phyloP scores from a whole-genome alignment of 208 protist genomes.

The Vickermania spadyakhi region DNA sequence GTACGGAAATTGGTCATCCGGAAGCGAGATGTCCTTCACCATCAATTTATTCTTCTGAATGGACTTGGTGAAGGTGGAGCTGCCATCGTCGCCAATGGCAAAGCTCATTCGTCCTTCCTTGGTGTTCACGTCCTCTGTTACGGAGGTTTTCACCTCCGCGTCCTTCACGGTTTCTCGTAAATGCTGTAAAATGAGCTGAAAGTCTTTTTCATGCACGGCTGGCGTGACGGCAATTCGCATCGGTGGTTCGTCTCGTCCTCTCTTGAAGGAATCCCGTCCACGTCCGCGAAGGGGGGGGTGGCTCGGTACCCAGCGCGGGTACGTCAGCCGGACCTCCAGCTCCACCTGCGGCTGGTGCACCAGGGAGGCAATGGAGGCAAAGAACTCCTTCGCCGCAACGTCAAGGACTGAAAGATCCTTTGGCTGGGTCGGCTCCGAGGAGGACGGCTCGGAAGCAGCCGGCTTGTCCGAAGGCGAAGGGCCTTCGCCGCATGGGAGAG shows the following conservation, averaged over 20 bases:
- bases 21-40: slow-evolving; percentile 51
- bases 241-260: neutral
- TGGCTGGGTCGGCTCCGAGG: too few species aligned
- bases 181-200: slow-evolving; percentile 21
- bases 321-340: slow-evolving; percentile 49
- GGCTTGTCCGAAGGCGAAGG: too few species aligned
- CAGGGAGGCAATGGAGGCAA: slow-evolving; percentile 16
- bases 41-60: slow-evolving; percentile 46
- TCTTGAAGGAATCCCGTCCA: neutral
- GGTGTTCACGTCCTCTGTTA: slow-evolving; percentile 45
- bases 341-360: slow-evolving; percentile 26
- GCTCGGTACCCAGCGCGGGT: neutral
- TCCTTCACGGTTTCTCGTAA: slow-evolving; percentile 6
- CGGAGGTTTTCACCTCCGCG: neutral
- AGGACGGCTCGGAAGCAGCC: too few species aligned
- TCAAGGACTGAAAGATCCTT: neutral
- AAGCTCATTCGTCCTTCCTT: slow-evolving; percentile 41
- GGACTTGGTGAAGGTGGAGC: slow-evolving; percentile 9
- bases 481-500: too few species aligned
- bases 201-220: slow-evolving; percentile 17
- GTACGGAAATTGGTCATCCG: slow-evolving; percentile 30
- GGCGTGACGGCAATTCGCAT: slow-evolving; percentile 13
- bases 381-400: slow-evolving; percentile 15
- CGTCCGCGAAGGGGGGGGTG: neutral
- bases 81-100: slow-evolving; percentile 12